These are phyloP conservation scores for Gomphus bonarii DNA, from an alignment of 1,284 basidiomycete genomes.

Conservation along the genomic window DNA sequence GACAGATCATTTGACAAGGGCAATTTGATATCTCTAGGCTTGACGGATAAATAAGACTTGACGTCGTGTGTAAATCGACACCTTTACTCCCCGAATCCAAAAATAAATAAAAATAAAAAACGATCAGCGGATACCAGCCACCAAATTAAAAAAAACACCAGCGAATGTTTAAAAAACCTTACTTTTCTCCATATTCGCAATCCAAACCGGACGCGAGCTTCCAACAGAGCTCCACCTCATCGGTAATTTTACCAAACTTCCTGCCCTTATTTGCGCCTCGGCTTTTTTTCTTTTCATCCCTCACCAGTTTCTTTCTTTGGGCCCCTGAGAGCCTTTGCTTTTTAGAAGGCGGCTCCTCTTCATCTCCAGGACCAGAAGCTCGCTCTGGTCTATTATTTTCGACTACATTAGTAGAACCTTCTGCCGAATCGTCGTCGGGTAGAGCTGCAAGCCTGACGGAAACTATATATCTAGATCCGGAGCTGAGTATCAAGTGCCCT, in stretches of 20 bases:
- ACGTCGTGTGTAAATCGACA: constrained; percentile 83
- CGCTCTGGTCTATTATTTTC: constrained; percentile 18
- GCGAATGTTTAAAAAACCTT: no score
- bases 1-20: constrained; percentile 33
- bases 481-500: constrained; percentile 3
- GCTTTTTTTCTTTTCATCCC: constrained; percentile 60
- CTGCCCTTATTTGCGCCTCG: constrained; percentile 74
- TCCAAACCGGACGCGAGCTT: constrained; percentile 49
- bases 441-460: constrained; percentile 26
- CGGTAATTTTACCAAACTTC: constrained; percentile 58
- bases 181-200: constrained; percentile 60
- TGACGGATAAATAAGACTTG: constrained; percentile 62
- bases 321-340: constrained; percentile 20
- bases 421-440: constrained; percentile 71
- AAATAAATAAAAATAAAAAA: background rate
- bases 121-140: constrained; percentile 1
- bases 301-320: constrained; percentile 36
- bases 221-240: constrained; percentile 71
- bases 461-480: constrained; percentile 45
- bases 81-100: constrained; percentile 27
- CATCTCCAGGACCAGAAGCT: constrained; percentile 20
- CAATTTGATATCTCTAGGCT: constrained; percentile 65
- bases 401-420: constrained; percentile 41
- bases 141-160: no score
- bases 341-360: constrained; percentile 15